Percentiles rank a stretch among this genome's conserved stretches.
Evolutionary conservation across 2,329 filamentous ascomycete species (phyloP).

Genomic region (Talaromyces sp.): DNA sequence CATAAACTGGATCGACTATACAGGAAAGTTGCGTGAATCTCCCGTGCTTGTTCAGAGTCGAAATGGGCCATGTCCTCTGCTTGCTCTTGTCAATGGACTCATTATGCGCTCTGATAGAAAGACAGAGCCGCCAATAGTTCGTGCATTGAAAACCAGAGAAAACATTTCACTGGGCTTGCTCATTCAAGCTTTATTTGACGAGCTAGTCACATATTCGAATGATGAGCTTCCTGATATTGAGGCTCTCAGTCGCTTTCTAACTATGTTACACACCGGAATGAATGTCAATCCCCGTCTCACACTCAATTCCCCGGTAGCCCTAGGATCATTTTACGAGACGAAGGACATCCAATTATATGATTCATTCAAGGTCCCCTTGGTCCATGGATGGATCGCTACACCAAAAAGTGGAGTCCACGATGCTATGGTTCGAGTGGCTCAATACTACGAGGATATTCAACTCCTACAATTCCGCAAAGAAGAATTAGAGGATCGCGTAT

Average conservation of each 20-base stretch:
- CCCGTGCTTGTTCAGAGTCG: conserved; percentile 89
- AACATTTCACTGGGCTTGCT: conserved; percentile 83
- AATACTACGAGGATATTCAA: conserved; percentile 88
- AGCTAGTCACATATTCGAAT: conserved; percentile 75
- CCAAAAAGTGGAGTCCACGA: conserved; percentile 64
- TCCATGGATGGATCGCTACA: conserved; percentile 85
- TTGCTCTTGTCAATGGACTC: conserved; percentile 90
- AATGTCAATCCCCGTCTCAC: conserved; percentile 94
- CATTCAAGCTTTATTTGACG: conserved; percentile 86
- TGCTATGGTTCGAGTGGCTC: conserved; percentile 70
- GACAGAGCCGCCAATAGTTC: conserved; percentile 67
- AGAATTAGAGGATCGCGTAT: conserved; percentile 77
- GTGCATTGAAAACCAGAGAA: conserved; percentile 74
- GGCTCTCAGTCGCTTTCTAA: conserved; percentile 82
- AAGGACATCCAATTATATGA: conserved; percentile 86
- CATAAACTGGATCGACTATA: conserved; percentile 74
- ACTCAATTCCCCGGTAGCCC: conserved; percentile 43
- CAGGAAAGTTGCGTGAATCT: conserved; percentile 66
- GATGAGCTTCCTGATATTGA: conserved; percentile 77
- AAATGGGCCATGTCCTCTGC: conserved; percentile 89
- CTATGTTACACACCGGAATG: conserved; percentile 91
- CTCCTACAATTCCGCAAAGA: conserved; percentile 85
- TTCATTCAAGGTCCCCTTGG: conserved; percentile 80
- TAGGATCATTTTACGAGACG: conserved; percentile 84
- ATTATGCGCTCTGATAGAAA: conserved; percentile 73